A percentile compares a stretch with the other conserved stretches of the same genome.
phyloP scores from a whole-genome alignment of 305 asterid species.

The Fraxinus sp. region DNA sequence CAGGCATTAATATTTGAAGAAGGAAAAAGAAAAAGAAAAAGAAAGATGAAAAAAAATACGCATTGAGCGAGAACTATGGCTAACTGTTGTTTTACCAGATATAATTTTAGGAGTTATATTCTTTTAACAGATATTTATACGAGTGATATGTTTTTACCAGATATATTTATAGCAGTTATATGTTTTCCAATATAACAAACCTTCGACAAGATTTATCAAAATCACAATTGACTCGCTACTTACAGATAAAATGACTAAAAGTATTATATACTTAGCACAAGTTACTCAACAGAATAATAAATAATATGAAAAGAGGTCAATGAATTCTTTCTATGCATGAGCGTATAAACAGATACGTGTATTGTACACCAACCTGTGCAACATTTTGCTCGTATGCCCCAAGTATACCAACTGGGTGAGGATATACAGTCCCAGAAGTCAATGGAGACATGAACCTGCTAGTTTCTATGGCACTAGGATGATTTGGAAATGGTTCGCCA shows the following conservation, averaged over 20 bases:
- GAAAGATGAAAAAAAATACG: neutral
- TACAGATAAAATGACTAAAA: neutral
- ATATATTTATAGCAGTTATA: neutral
- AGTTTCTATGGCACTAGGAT: slow-evolving; percentile 60
- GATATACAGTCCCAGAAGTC: slow-evolving; percentile 74
- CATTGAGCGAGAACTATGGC: neutral
- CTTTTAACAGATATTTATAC: neutral
- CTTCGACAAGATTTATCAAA: neutral
- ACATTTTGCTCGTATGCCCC: slow-evolving; percentile 90
- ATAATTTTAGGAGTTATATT: neutral
- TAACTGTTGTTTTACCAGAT: neutral
- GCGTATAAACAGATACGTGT: neutral
- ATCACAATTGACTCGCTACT: neutral
- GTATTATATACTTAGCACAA: neutral
- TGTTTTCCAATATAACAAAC: neutral
- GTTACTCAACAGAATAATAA: neutral
- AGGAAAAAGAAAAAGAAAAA: neutral
- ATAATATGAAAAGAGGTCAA: neutral
- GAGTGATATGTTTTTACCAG: neutral
- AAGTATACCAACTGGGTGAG: slow-evolving; percentile 81
- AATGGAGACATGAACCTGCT: slow-evolving; percentile 78
- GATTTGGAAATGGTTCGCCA: slow-evolving; percentile 62
- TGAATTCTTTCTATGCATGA: neutral
- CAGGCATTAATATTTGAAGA: neutral
- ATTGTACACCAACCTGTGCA: slow-evolving; percentile 66